These are phyloP conservation scores for Mentha longifolia DNA, from an alignment of 257 asterid species.

Conservation along the genomic window DNA sequence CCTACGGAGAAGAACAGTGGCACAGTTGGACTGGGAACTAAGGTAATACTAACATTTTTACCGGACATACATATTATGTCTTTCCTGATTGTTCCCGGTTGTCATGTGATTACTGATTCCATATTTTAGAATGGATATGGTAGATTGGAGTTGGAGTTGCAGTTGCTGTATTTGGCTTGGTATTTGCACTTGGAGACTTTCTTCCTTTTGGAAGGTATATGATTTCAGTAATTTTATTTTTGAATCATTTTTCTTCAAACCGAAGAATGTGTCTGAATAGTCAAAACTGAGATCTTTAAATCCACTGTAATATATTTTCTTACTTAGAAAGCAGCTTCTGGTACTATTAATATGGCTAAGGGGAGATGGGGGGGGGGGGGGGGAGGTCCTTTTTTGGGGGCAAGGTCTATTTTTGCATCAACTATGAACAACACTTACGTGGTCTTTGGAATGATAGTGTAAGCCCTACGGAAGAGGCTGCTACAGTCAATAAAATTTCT, in stretches of 20 bases:
- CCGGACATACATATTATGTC: conserved; percentile 24
- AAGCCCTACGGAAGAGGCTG: conserved; percentile 65
- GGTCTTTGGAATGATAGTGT: conserved; percentile 46
- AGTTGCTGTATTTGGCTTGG: conserved; percentile 70
- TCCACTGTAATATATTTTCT: not conserved
- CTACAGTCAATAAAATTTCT: conserved; percentile 49
- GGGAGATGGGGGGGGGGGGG: not conserved
- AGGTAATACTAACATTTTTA: conserved; percentile 56
- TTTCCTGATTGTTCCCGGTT: conserved; percentile 25
- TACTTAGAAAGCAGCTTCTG: conserved; percentile 3
- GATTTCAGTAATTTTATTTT: conserved; percentile 7
- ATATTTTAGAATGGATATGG: conserved; percentile 41
- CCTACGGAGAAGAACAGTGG: conserved; percentile 55
- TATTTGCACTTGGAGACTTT: conserved; percentile 95
- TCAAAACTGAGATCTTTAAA: not conserved
- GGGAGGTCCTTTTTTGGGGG: not conserved
- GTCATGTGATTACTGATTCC: conserved; percentile 42
- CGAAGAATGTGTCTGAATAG: conserved; percentile 11
- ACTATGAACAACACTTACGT: conserved; percentile 24
- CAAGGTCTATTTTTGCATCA: not conserved
- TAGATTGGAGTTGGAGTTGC: conserved; percentile 94
- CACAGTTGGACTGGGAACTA: conserved; percentile 66
- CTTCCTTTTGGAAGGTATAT: conserved; percentile 86
- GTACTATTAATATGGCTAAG: not conserved
- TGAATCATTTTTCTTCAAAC: not conserved